Evolutionary conservation across 352 stramenopile genomes (phyloP), one percentile per base, ranked within the genome.

Genomic region (Vaucheria bursata): DNA sequence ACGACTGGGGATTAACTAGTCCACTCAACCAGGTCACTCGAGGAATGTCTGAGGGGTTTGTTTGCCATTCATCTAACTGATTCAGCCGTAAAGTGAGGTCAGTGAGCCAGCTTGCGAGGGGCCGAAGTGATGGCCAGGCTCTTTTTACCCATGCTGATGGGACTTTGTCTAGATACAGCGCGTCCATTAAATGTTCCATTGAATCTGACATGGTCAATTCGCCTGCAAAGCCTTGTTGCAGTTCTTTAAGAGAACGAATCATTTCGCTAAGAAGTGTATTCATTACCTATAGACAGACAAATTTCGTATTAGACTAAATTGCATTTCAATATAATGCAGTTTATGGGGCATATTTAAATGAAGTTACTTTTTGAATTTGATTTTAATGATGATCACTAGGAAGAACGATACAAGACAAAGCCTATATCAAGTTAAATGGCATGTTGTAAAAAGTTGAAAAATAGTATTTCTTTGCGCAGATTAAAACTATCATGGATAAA

Each of bases 121-220:
- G 86, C 6, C 94, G 89, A 79, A 94, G 82, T 35, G 89, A 96
- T 73, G 93, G 92, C 90, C 96, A 98, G 25, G 93, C 91, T 8
- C 94, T 82, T 80, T 97, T 97, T 74, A 93, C 88, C 95, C 95
- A 98, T 1, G 88, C 91, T 32, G 88, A 91, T 8, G 94, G 94
- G 34, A 83, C 71, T 73, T 83, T 83, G 71, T 96, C 91, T 1
- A 96, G 79, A 85, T 96, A 97, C 7, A 98, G 86, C 32, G 91
- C 90, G 81, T 95, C 90, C 77, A 96, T 91, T 5, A 98, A 87
- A 7, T 90, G 86, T 83, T 98, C 94, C 94, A 98, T 98, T 3
- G 92, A 87, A 74, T 98, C 93, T 39, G 92, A 97, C 93, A 98
- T 98, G 39, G 95, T 98, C 37, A 98, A 84, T 78, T 98, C 94